phyloP scores from a whole-genome alignment of 331 rosid genomes.

The Acacia pycnantha region DNA sequence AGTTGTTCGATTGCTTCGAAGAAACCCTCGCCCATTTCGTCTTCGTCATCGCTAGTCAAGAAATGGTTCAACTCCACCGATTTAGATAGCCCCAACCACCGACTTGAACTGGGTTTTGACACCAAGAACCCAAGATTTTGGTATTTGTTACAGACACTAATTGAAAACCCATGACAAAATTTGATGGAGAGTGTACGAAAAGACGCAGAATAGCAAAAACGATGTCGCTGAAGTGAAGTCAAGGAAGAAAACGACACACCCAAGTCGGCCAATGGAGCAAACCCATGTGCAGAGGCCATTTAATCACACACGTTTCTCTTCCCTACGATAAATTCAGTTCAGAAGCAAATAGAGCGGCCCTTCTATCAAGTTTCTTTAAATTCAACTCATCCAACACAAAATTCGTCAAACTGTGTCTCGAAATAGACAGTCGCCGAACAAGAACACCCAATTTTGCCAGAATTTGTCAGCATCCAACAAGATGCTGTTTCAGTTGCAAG shows the following conservation, averaged over 20 bases:
- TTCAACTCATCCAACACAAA: not conserved
- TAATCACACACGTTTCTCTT: slow-evolving; percentile 15
- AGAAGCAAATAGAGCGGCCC: not conserved
- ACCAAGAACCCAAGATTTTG: slow-evolving; percentile 28
- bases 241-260: slow-evolving; percentile 43
- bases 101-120: slow-evolving; percentile 34
- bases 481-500: not conserved
- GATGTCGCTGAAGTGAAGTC: slow-evolving; percentile 34
- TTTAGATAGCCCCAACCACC: slow-evolving; percentile 49
- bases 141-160: slow-evolving; percentile 31
- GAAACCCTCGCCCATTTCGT: slow-evolving; percentile 86
- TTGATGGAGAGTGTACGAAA: slow-evolving; percentile 27
- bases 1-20: slow-evolving; percentile 92
- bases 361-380: slow-evolving; percentile 16
- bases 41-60: slow-evolving; percentile 82
- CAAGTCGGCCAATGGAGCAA: slow-evolving; percentile 44
- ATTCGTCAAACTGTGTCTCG: slow-evolving; percentile 13
- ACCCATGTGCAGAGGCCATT: slow-evolving; percentile 67
- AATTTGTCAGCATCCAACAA: slow-evolving; percentile 38
- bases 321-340: slow-evolving; percentile 23
- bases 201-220: slow-evolving; percentile 28
- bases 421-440: not conserved
- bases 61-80: slow-evolving; percentile 83
- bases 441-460: not conserved
- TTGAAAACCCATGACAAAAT: slow-evolving; percentile 37